Base-by-base conservation (phyloP, 2,329 filamentous ascomycete species). In the Teratosphaeriaceae sp. region DNA sequence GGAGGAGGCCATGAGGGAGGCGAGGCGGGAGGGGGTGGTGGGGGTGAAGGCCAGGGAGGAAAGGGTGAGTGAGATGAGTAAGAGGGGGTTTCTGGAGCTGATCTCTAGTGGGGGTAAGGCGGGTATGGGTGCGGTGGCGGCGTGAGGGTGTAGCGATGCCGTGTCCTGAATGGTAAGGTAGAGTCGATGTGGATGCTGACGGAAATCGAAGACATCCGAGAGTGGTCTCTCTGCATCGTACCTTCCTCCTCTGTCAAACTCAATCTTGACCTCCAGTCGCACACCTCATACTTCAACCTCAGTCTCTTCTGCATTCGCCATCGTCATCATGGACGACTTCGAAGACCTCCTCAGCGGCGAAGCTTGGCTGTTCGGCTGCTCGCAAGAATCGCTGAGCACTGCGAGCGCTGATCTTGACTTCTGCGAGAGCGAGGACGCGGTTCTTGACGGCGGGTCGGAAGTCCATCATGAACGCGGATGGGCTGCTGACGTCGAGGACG, bases 41-140 rank as follows among this genome's bases (percentile, higher is more conserved):
- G 90, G 90, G 1, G 80, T 88, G 58, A 78, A 76, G 48, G 80
- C 85, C 65, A 79, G 88, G 52, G 84, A 94, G 67, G 88, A 94
- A 67, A 88, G 84, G 70, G 76, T 94, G 40, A 92, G 87, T 52
- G 89, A 97, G 73, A 92, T 98, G 82, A 94, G 85, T 64, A 94
- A 94, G 71, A 86, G 96, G 69, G 89, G 90, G 0, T 98, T 97
- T 69, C 67, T 98, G 64, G 90, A 97, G 48, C 68, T 97, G 64
- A 95, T 98, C 62, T 74, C 73, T 31, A 72, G 74, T 12, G 71
- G 77, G 60, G 65, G 38, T 52, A 64, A 75, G 68, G n/a, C n/a
- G n/a, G 15, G 20, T 6, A 45, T 37, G 39, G 20, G 11, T 29
- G 40, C 29, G 13, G 38, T 15, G 5, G 40, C 30, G 11, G 38